These are phyloP conservation scores for Colletotrichum higginsianum DNA, from an alignment of 2,329 filamentous ascomycete species.

Conservation along the genomic window DNA sequence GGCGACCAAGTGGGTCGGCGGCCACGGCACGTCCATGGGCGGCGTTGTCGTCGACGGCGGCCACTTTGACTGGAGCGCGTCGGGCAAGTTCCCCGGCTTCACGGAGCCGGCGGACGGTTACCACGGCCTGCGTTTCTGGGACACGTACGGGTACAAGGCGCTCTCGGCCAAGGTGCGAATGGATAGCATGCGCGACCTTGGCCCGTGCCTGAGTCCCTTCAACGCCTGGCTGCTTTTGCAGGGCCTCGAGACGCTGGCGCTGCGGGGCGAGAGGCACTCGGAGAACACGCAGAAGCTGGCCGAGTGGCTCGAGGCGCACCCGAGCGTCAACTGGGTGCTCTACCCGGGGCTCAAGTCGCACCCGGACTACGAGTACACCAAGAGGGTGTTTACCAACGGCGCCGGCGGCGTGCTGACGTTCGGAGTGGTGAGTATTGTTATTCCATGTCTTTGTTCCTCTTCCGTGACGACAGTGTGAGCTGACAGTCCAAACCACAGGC, in stretches of 20 bases:
- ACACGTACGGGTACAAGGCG: slow-evolving; percentile 76
- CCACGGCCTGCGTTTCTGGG: slow-evolving; percentile 79
- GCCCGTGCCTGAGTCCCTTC: slow-evolving; percentile 78
- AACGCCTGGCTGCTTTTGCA: slow-evolving; percentile 80
- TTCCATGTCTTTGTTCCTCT: no score
- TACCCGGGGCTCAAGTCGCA: slow-evolving; percentile 80
- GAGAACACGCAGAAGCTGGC: slow-evolving; percentile 76
- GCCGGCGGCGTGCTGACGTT: slow-evolving; percentile 81
- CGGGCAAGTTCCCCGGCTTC: slow-evolving; percentile 79
- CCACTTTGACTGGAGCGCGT: slow-evolving; percentile 80
- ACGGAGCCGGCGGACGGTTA: slow-evolving; percentile 78
- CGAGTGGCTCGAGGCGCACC: slow-evolving; percentile 77
- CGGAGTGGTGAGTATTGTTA: slow-evolving; percentile 68
- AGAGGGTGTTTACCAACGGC: slow-evolving; percentile 78
- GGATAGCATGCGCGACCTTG: slow-evolving; percentile 79
- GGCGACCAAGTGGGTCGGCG: slow-evolving; percentile 82
- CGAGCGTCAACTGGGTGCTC: slow-evolving; percentile 79
- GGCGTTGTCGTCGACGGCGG: slow-evolving; percentile 78
- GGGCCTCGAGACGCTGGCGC: slow-evolving; percentile 77
- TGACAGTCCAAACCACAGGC: slow-evolving; percentile 35
- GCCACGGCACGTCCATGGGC: slow-evolving; percentile 79
- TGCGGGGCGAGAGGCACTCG: slow-evolving; percentile 77
- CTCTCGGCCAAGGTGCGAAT: slow-evolving; percentile 78
- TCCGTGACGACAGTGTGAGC: slow-evolving; percentile 49
- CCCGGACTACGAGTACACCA: slow-evolving; percentile 73